phyloP scores from a whole-genome alignment of 371 early-diverging fungal species.

The Pancytospora epiphaga region DNA sequence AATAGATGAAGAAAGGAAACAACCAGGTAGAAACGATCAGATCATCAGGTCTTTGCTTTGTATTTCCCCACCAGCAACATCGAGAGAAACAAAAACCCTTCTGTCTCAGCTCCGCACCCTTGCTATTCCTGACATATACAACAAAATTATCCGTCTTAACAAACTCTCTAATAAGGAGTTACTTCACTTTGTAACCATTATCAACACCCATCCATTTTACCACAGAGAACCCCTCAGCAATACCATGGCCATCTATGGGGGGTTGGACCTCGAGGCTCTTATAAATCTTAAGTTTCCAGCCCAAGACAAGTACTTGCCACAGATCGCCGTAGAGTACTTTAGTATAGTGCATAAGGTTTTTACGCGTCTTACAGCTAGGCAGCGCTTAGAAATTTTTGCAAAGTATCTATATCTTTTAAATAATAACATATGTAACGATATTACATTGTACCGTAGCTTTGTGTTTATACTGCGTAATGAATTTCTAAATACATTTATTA shows the following conservation, averaged over 20 bases:
- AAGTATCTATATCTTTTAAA: constrained; percentile 21
- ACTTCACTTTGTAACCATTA: constrained; percentile 9
- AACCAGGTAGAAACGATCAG: background rate
- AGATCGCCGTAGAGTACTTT: constrained; percentile 10
- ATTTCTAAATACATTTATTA: constrained; percentile 14
- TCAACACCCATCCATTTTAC: background rate
- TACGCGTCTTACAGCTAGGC: background rate
- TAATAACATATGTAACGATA: background rate
- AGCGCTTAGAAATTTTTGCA: constrained; percentile 6
- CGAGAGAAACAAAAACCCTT: constrained; percentile 8
- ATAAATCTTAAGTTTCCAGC: constrained; percentile 6
- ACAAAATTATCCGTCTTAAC: background rate
- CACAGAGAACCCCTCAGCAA: background rate
- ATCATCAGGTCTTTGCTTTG: background rate
- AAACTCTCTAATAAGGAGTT: constrained; percentile 25
- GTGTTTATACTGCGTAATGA: background rate
- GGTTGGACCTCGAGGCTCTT: background rate
- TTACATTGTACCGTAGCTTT: constrained; percentile 13
- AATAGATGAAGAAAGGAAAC: background rate
- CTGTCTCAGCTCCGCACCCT: background rate
- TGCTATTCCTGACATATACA: background rate
- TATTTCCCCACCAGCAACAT: background rate
- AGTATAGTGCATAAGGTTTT: background rate
- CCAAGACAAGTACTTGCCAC: constrained; percentile 14
- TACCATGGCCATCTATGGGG: background rate